Evolutionary conservation across 495 filamentous ascomycete species (phyloP).

Genomic region (Elasticomyces elasticus): DNA sequence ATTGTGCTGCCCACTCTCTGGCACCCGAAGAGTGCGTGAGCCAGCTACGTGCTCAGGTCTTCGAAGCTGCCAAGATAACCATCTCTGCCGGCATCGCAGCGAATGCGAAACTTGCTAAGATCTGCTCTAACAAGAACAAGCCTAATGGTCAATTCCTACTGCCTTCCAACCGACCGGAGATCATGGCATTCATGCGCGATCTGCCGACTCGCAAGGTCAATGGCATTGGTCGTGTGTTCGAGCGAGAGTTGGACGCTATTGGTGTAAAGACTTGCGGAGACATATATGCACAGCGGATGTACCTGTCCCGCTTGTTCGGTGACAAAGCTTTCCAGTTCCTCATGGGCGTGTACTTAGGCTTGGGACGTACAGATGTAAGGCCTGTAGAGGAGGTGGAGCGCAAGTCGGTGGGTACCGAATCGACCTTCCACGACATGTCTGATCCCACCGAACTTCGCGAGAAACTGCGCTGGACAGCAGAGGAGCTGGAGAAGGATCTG

Average conservation of each 20-base stretch:
- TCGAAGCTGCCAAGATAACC: conserved; percentile 70
- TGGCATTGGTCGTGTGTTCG: conserved; percentile 85
- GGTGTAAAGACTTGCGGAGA: conserved; percentile 86
- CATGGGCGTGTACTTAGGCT: conserved; percentile 70
- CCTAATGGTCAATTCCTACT: conserved; percentile 86
- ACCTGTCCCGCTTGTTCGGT: conserved; percentile 69
- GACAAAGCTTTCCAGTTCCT: conserved; percentile 86
- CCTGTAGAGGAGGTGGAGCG: conserved; percentile 84
- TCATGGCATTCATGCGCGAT: conserved; percentile 76
- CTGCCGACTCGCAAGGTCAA: conserved; percentile 85
- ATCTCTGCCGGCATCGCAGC: conserved; percentile 91
- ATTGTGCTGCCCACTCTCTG: conserved; percentile 59
- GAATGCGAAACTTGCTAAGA: conserved; percentile 90
- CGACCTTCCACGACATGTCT: conserved; percentile 76
- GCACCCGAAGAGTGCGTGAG: conserved; percentile 61
- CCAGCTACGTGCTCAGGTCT: conserved; percentile 65
- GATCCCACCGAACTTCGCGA: conserved; percentile 57
- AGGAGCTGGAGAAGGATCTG: conserved; percentile 84
- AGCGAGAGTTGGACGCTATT: conserved; percentile 80
- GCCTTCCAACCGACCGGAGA: conserved; percentile 54
- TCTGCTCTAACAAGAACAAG: conserved; percentile 89
- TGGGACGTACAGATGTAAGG: conserved; percentile 79
- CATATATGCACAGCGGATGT: conserved; percentile 64
- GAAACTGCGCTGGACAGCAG: conserved; percentile 68
- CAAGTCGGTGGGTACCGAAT: conserved; percentile 90